phyloP scores from a whole-genome alignment of 805 yeast species.

The Candida glaebosa region DNA sequence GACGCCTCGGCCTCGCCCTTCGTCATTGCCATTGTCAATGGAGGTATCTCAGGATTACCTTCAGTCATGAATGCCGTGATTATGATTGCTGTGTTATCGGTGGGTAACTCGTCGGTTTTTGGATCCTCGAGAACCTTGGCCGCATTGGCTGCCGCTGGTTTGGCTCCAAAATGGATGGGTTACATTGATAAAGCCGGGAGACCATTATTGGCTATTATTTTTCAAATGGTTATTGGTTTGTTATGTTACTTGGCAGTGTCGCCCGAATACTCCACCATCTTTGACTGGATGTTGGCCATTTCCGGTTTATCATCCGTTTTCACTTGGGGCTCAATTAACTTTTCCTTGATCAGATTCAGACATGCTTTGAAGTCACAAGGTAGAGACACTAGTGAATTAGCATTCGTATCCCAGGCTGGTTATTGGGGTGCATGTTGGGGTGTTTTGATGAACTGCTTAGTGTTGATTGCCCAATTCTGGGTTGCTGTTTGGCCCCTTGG shows the following conservation, averaged over 20 bases:
- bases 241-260: slow-evolving; percentile 64
- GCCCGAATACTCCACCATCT: slow-evolving; percentile 48
- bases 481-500: slow-evolving; percentile 61
- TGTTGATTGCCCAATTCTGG: slow-evolving; percentile 62
- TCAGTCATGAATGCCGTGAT: slow-evolving; percentile 67
- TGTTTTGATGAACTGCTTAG: slow-evolving; percentile 44
- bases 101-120: slow-evolving; percentile 70
- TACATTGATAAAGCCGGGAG: slow-evolving; percentile 67
- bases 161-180: slow-evolving; percentile 54
- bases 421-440: slow-evolving; percentile 53
- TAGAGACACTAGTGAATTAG: slow-evolving; percentile 46
- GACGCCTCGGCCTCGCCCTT: slow-evolving; percentile 73
- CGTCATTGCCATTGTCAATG: slow-evolving; percentile 64
- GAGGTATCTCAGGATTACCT: slow-evolving; percentile 64
- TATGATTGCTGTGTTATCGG: slow-evolving; percentile 63
- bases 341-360: slow-evolving; percentile 61
- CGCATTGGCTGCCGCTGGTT: slow-evolving; percentile 61
- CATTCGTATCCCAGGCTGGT: slow-evolving; percentile 51
- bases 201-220: slow-evolving; percentile 55
- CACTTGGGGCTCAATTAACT: slow-evolving; percentile 60
- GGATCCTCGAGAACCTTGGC: slow-evolving; percentile 66
- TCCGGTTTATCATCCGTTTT: slow-evolving; percentile 62
- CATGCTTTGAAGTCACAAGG: slow-evolving; percentile 55
- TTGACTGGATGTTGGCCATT: slow-evolving; percentile 62
- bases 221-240: slow-evolving; percentile 54